Evolutionary conservation across 2,329 filamentous ascomycete species (phyloP).

Genomic region (Tolypocladium capitatum): DNA sequence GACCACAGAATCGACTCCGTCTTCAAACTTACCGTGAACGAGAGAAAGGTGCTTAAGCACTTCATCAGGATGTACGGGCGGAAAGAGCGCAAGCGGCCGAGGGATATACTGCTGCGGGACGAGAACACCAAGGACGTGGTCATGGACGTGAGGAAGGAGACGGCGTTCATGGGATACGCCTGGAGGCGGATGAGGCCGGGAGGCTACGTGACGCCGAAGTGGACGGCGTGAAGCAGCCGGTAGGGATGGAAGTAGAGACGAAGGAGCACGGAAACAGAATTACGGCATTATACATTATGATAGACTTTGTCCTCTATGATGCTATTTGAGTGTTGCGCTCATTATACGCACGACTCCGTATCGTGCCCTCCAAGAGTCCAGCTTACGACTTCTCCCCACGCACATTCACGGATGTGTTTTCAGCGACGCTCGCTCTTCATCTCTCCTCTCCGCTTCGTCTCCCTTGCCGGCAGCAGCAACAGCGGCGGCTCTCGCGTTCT

Average conservation of each 20-base stretch:
- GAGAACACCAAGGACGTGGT: constrained; percentile 48
- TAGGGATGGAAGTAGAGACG: neutral
- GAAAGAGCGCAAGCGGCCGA: constrained; percentile 62
- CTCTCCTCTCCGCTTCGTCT: neutral
- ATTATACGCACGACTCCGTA: too few species aligned
- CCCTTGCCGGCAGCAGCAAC: constrained; percentile 13
- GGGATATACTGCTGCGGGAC: constrained; percentile 79
- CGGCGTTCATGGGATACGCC: constrained; percentile 80
- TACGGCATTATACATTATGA: constrained; percentile 1
- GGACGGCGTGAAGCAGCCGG: neutral
- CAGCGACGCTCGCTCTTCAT: neutral
- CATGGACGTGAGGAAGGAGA: constrained; percentile 69
- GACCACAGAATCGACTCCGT: constrained; percentile 33
- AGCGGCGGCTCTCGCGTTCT: constrained; percentile 43
- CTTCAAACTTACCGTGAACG: constrained; percentile 17
- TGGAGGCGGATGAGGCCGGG: constrained; percentile 45
- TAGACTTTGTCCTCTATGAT: neutral
- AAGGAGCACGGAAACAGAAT: neutral
- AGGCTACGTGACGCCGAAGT: constrained; percentile 12
- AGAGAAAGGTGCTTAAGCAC: constrained; percentile 32
- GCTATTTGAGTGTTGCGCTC: neutral
- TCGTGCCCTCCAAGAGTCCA: neutral
- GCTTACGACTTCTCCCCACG: neutral
- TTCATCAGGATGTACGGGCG: constrained; percentile 38
- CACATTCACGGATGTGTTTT: neutral